Evolutionary conservation across 805 yeast genomes (phyloP).

Genomic region (Cyberlindnera xylosilytica): DNA sequence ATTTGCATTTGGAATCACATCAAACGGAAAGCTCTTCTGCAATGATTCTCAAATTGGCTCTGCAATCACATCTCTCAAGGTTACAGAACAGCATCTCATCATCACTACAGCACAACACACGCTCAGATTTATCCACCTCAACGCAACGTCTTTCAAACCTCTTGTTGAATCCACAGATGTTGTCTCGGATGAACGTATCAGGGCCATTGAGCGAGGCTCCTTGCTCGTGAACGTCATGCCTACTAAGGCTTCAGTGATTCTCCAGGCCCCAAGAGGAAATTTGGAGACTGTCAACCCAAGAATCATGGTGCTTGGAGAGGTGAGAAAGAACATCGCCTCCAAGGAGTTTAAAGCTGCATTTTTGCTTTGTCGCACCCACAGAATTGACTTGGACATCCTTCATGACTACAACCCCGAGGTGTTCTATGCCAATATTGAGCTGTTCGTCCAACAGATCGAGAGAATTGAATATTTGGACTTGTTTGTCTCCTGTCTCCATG

Average conservation of each 20-base stretch:
- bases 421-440: constrained; percentile 60
- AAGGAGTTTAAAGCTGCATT: constrained; percentile 72
- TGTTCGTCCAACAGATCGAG: constrained; percentile 67
- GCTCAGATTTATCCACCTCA: constrained; percentile 76
- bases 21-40: constrained; percentile 70
- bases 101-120: constrained; percentile 88
- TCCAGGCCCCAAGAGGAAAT: constrained; percentile 96
- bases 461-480: constrained; percentile 77
- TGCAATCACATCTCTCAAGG: constrained; percentile 77
- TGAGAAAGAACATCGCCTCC: constrained; percentile 62
- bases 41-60: constrained; percentile 56
- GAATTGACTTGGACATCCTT: constrained; percentile 85
- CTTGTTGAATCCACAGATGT: constrained; percentile 35
- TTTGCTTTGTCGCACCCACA: constrained; percentile 78
- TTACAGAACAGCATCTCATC: constrained; percentile 68
- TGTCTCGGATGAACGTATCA: constrained; percentile 70
- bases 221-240: constrained; percentile 80
- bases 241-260: constrained; percentile 71
- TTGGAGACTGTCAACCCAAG: constrained; percentile 92
- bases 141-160: constrained; percentile 37
- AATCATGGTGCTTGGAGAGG: constrained; percentile 83
- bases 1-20: constrained; percentile 68
- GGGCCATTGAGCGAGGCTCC: constrained; percentile 91
- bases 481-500: constrained; percentile 80
- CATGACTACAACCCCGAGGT: constrained; percentile 81